Conservation (phyloP, 352 stramenopile genomes). For the Elongisporangium undulatum region DNA sequence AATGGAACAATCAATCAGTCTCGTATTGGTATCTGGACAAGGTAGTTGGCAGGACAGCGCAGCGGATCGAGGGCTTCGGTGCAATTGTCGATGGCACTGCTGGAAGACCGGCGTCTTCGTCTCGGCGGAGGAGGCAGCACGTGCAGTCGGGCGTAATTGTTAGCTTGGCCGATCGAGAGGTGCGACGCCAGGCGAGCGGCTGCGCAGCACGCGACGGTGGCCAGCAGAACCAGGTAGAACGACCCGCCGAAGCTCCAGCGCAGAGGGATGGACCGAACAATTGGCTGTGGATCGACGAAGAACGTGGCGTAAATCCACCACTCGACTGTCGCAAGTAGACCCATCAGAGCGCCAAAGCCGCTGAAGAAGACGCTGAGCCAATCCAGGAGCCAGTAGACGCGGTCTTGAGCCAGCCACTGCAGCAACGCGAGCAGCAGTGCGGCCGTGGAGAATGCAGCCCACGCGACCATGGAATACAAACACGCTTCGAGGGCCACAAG, state of each 20-base stretch:
- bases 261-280: slow-evolving; percentile 28
- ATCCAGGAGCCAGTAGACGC: not conserved
- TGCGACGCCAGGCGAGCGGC: slow-evolving; percentile 26
- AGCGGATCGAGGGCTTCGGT: slow-evolving; percentile 32
- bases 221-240: slow-evolving; percentile 26
- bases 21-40: slow-evolving; percentile 20
- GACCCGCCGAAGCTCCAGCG: slow-evolving; percentile 31
- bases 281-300: slow-evolving; percentile 34
- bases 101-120: slow-evolving; percentile 5
- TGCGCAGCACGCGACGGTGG: slow-evolving; percentile 18
- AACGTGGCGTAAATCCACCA: slow-evolving; percentile 55
- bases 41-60: slow-evolving; percentile 51
- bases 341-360: slow-evolving; percentile 28
- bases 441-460: slow-evolving; percentile 24
- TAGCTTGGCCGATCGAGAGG: slow-evolving; percentile 1
- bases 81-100: slow-evolving; percentile 7
- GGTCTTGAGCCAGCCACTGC: slow-evolving; percentile 4
- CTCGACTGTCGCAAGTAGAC: slow-evolving; percentile 27
- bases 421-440: slow-evolving; percentile 10
- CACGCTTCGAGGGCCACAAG: slow-evolving; percentile 57
- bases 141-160: slow-evolving; percentile 17
- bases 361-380: slow-evolving; percentile 22
- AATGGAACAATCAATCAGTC: slow-evolving; percentile 4
- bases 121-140: slow-evolving; percentile 12
- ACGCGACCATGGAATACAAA: slow-evolving; percentile 41